phyloP scores from a whole-genome alignment of 164 flowering plant genomes.

The Magnolia kwangsiensis region DNA sequence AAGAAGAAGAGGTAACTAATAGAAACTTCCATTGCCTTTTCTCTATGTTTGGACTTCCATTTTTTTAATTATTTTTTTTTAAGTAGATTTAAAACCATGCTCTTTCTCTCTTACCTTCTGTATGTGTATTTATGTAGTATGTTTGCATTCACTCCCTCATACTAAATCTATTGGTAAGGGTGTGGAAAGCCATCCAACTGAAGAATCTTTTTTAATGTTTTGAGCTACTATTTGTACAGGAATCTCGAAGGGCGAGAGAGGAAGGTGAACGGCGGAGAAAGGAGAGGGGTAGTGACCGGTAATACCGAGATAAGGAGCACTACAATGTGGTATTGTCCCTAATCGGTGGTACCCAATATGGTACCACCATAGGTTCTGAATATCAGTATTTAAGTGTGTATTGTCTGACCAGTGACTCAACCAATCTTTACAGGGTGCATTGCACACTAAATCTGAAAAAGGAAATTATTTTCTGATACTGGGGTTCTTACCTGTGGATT shows the following conservation, averaged over 20 bases:
- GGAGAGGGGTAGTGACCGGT: conserved; percentile 45
- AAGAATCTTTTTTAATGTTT: background rate
- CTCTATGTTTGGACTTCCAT: too few species aligned
- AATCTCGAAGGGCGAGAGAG: conserved; percentile 66
- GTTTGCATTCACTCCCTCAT: background rate
- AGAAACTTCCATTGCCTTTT: background rate
- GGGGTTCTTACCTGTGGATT: too few species aligned
- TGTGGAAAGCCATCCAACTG: background rate
- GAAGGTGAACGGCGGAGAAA: conserved; percentile 58
- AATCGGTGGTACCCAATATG: too few species aligned
- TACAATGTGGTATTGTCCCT: conserved; percentile 9
- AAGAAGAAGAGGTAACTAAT: conserved; percentile 61
- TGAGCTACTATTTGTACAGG: conserved; percentile 1
- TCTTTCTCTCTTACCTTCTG: background rate
- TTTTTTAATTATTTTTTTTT: too few species aligned
- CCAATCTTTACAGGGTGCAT: too few species aligned
- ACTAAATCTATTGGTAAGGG: background rate
- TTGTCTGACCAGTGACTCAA: too few species aligned
- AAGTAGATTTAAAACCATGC: too few species aligned
- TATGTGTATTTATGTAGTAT: background rate
- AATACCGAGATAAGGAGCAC: conserved; percentile 36
- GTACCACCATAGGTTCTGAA: too few species aligned
- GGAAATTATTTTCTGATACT: too few species aligned
- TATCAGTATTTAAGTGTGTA: too few species aligned
- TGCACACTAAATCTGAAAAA: too few species aligned